These are phyloP conservation scores for Pseudocercospora vitis DNA, from an alignment of 2,329 filamentous ascomycete species.

Conservation along the genomic window DNA sequence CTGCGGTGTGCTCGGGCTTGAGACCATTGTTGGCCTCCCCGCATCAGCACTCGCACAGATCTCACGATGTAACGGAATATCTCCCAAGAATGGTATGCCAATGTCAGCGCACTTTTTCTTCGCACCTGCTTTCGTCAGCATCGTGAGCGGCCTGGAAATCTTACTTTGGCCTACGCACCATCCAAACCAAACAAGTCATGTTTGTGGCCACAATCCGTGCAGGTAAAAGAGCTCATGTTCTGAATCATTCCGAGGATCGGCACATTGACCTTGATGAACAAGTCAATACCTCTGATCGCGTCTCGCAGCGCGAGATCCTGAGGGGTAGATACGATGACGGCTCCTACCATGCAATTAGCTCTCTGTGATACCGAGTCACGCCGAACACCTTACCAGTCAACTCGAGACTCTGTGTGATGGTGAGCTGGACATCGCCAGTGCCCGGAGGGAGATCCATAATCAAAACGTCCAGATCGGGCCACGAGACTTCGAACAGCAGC, in stretches of 20 bases:
- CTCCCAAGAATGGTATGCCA: conserved; percentile 76
- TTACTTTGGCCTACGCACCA: conserved; percentile 22
- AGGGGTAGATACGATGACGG: conserved; percentile 87
- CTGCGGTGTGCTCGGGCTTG: conserved; percentile 73
- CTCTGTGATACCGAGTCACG: background rate
- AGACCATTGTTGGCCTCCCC: conserved; percentile 86
- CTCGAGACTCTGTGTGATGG: conserved; percentile 92
- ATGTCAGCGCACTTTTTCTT: conserved; percentile 68
- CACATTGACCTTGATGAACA: conserved; percentile 84
- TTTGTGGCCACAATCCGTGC: conserved; percentile 56
- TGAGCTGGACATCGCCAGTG: conserved; percentile 92
- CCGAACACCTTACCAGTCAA: conserved; percentile 53
- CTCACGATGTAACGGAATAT: conserved; percentile 81
- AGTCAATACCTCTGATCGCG: conserved; percentile 84
- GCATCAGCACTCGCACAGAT: conserved; percentile 86
- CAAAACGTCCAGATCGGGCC: conserved; percentile 83
- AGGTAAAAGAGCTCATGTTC: conserved; percentile 85
- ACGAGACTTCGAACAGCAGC: conserved; percentile 90
- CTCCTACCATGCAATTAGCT: conserved; percentile 50
- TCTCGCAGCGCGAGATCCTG: conserved; percentile 92
- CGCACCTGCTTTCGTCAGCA: conserved; percentile 55
- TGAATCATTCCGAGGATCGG: conserved; percentile 84
- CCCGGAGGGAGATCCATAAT: conserved; percentile 91
- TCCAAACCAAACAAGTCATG: conserved; percentile 42
- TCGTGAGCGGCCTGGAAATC: background rate